Evolutionary conservation across 345 rosid genomes (phyloP).

Genomic region (Eucalyptus cloeziana): DNA sequence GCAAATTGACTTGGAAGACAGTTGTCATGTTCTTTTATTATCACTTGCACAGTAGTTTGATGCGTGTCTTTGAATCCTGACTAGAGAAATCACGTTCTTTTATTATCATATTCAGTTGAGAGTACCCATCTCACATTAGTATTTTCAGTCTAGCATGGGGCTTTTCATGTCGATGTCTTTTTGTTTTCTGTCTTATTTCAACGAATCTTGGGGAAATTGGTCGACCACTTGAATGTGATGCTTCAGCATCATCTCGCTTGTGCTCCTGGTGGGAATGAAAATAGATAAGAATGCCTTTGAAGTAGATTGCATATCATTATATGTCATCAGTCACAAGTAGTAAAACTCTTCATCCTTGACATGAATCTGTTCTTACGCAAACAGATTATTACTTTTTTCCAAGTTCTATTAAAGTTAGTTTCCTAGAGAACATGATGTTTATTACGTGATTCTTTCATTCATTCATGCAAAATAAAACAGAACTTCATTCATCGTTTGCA

Average conservation of each 20-base stretch:
- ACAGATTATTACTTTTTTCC: not conserved
- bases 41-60: not conserved
- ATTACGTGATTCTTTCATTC: not conserved
- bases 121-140: not conserved
- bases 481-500: not conserved
- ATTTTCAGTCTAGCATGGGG: too few relatives aligned
- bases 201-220: too few relatives aligned
- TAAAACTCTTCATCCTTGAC: not conserved
- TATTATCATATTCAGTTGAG: not conserved
- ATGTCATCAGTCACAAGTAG: too few relatives aligned
- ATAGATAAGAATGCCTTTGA: too few relatives aligned
- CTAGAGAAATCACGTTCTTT: too few relatives aligned
- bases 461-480: not conserved
- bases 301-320: too few relatives aligned
- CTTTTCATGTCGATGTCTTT: not conserved
- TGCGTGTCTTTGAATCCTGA: too few relatives aligned
- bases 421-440: not conserved
- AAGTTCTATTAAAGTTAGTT: not conserved
- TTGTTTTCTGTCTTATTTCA: not conserved
- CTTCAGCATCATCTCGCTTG: too few relatives aligned
- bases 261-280: too few relatives aligned
- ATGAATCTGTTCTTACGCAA: not conserved
- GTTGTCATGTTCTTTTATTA: not conserved
- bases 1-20: not conserved
- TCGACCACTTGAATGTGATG: too few relatives aligned